phyloP scores from a whole-genome alignment of 1,284 basidiomycete species.

The Tilletia caries region DNA sequence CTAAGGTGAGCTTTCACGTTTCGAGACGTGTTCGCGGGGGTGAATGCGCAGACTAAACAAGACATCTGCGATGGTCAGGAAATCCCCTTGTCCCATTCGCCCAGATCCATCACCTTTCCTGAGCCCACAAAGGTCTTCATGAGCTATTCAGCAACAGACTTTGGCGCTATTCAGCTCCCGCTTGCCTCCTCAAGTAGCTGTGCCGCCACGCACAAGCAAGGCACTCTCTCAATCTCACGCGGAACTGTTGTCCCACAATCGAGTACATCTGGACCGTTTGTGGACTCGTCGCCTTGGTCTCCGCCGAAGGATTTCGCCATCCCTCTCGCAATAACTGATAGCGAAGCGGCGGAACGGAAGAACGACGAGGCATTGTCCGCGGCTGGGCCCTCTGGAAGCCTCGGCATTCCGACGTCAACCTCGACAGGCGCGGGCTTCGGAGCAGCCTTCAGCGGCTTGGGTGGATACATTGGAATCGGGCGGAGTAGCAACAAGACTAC shows the following conservation, averaged over 20 bases:
- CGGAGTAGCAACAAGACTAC: constrained; percentile 64
- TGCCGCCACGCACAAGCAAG: constrained; percentile 1
- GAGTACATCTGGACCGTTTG: constrained; percentile 22
- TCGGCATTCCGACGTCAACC: constrained; percentile 43
- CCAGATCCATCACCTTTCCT: constrained; percentile 70
- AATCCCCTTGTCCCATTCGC: constrained; percentile 75
- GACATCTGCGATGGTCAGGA: constrained; percentile 60
- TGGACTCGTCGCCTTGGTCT: constrained; percentile 25
- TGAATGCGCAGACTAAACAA: no score
- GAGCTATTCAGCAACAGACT: constrained; percentile 71
- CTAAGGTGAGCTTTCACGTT: constrained; percentile 60
- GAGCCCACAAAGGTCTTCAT: constrained; percentile 67
- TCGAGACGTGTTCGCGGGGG: not conserved
- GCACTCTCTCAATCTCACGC: not conserved
- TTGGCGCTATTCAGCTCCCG: constrained; percentile 68
- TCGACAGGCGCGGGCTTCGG: constrained; percentile 55
- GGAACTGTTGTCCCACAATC: not conserved
- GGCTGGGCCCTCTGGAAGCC: constrained; percentile 35
- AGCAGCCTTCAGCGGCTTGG: constrained; percentile 72
- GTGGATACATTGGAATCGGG: constrained; percentile 83
- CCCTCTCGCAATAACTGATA: constrained; percentile 2
- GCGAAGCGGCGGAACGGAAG: not conserved
- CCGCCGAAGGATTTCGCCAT: constrained; percentile 9
- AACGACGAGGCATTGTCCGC: constrained; percentile 14
- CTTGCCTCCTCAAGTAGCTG: constrained; percentile 30